Evolutionary conservation across 495 filamentous ascomycete species (phyloP), one percentile per base, ranked within the genome.

Genomic region (Staphylotrichum tortipilum): DNA sequence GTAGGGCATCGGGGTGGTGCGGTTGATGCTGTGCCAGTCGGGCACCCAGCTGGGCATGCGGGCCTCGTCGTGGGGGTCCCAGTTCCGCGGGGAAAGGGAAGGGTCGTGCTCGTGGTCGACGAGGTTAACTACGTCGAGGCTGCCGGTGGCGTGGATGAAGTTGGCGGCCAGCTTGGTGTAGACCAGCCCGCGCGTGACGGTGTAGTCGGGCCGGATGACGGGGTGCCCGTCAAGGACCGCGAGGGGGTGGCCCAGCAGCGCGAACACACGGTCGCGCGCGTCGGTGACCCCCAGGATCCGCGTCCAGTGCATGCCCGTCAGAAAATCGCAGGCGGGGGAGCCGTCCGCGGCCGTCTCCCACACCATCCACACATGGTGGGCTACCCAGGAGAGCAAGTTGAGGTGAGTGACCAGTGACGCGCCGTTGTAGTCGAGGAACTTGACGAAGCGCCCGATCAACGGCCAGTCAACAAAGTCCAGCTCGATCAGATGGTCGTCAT

Each of bases 21-120:
- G 47, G 53, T 55, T 55, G 34, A 55, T 55, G 47, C 47, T 51
- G n/a, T 55, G 53, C 53, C 53, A 55, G 48, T 55, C 53, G 15
- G 53, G 47, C 33, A 51, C 53, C 53, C 53, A 55, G 41, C 41
- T 50, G 24, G 53, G 53, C 53, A 55, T 55, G 19, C 47, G 33
- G 18, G 35, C 34, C 3, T 55, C 53, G 22, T 55, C 36, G 8
- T 36, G 6, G 8, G 42, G 37, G 18, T 55, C 53, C 53, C 53
- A 55, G 21, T 28, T 28, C 28, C 43, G 19, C 2, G 19, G n/a
- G 36, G 19, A 34, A 24, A 14, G 15, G n/a, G 4, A 48, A 14
- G 54, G 54, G 37, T 52, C 44, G 11, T 44, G 37, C 15, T 56
- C 54, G 24, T 56, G 54, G 33, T 56, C 54, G 24, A 56, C 54